A percentile compares a stretch with the other conserved stretches of the same genome.
Conservation (phyloP, 768 basidiomycete species). For the Vararia minispora region DNA sequence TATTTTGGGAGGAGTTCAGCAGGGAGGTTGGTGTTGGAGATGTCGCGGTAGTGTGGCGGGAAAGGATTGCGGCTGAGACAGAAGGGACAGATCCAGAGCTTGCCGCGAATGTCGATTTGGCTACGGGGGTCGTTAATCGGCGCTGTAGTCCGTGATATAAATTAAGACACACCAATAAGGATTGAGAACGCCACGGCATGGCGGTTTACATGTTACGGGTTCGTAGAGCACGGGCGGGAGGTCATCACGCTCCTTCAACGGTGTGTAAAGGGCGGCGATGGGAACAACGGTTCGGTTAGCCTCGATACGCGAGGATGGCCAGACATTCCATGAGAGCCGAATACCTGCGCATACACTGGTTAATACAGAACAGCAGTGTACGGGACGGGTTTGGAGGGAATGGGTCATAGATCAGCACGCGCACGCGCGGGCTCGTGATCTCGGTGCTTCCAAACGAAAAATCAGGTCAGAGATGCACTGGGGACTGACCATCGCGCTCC, state of each 20-base stretch:
- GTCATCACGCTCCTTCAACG: slow-evolving; percentile 88
- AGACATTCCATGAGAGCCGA: slow-evolving; percentile 96
- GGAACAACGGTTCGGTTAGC: slow-evolving; percentile 97
- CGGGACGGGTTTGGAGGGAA: neutral
- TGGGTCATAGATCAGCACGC: no score
- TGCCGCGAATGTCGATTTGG: slow-evolving; percentile 96
- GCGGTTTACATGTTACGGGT: slow-evolving; percentile 96
- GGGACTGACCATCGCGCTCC: slow-evolving; percentile 80
- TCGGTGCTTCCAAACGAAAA: no score
- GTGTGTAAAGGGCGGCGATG: slow-evolving; percentile 95
- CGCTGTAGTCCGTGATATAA: neutral
- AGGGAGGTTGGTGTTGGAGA: slow-evolving; percentile 92
- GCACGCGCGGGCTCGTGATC: no score
- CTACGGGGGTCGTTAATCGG: slow-evolving; percentile 29
- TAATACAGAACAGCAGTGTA: neutral
- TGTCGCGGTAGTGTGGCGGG: slow-evolving; percentile 98
- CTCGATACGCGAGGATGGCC: slow-evolving; percentile 97
- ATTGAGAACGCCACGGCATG: slow-evolving; percentile 95
- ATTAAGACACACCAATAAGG: slow-evolving; percentile 72
- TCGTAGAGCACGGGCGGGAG: slow-evolving; percentile 95
- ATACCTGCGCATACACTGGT: slow-evolving; percentile 44
- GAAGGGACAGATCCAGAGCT: slow-evolving; percentile 99
- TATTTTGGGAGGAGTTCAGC: slow-evolving; percentile 95
- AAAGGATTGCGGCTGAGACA: slow-evolving; percentile 95
- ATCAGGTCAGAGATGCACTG: no score